These are phyloP conservation scores for Boechera retrofracta DNA, from an alignment of 345 rosid genomes.

Conservation along the genomic window DNA sequence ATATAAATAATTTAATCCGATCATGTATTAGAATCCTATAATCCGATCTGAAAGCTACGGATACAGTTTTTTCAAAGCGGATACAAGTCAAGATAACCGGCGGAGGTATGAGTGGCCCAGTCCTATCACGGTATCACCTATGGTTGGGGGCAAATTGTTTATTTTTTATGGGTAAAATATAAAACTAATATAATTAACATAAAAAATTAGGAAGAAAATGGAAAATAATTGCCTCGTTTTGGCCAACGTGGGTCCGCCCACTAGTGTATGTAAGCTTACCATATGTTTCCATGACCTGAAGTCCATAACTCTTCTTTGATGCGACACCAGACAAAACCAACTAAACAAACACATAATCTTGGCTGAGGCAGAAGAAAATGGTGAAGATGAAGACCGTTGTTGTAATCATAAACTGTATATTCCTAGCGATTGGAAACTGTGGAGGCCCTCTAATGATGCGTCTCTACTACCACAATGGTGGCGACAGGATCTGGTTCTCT, in stretches of 20 bases:
- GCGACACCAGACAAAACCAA: neutral
- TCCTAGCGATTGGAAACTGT: conserved; percentile 38
- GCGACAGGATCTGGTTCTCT: conserved; percentile 64
- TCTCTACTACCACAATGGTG: conserved; percentile 73
- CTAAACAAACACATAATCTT: neutral
- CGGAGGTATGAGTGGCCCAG: too few species aligned
- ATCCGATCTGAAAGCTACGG: too few species aligned
- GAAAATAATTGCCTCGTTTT: neutral
- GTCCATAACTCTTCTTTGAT: neutral
- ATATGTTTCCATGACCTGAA: neutral
- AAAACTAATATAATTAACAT: neutral
- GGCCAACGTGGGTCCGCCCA: neutral
- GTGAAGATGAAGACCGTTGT: conserved; percentile 13
- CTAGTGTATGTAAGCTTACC: neutral
- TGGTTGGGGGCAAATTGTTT: too few species aligned
- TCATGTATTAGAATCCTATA: too few species aligned
- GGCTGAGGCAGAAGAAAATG: conserved; percentile 15
- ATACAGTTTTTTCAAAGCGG: too few species aligned
- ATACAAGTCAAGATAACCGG: too few species aligned
- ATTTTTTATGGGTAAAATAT: too few species aligned
- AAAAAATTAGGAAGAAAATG: neutral
- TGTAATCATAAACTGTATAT: conserved; percentile 34
- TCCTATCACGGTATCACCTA: too few species aligned
- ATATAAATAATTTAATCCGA: too few species aligned
- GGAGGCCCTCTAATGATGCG: conserved; percentile 62